These are phyloP conservation scores for Arthrobotrys musiformis DNA, from an alignment of 2,329 filamentous ascomycete genomes.

Conservation along the genomic window DNA sequence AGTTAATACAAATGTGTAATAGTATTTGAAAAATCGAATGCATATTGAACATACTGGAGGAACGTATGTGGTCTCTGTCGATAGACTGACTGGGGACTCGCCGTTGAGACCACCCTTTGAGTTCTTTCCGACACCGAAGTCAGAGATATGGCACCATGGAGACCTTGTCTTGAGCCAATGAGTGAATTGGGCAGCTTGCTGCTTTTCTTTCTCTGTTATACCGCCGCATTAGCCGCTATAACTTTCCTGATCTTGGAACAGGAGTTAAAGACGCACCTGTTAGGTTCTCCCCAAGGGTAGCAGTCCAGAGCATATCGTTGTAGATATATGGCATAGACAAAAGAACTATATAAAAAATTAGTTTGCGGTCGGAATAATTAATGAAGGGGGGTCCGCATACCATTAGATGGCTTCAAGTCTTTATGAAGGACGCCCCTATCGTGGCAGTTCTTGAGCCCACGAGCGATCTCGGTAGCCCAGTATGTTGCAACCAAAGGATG, in stretches of 20 bases:
- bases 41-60: slow-evolving; percentile 41
- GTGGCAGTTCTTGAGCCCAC: slow-evolving; percentile 51
- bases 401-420: slow-evolving; percentile 53
- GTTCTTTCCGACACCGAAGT: slow-evolving; percentile 54
- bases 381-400: background rate
- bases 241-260: background rate
- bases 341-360: slow-evolving; percentile 33
- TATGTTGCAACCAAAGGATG: slow-evolving; percentile 50
- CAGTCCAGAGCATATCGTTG: slow-evolving; percentile 55
- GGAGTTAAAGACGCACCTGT: slow-evolving; percentile 25
- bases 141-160: slow-evolving; percentile 54
- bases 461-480: slow-evolving; percentile 50
- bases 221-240: slow-evolving; percentile 1
- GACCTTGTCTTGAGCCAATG: slow-evolving; percentile 52
- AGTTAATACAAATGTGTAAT: background rate
- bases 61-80: slow-evolving; percentile 48
- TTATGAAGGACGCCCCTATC: slow-evolving; percentile 53
- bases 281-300: slow-evolving; percentile 47
- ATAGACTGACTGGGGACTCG: slow-evolving; percentile 45
- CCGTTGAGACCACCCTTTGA: slow-evolving; percentile 46
- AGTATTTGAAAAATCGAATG: background rate
- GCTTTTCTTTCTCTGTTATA: slow-evolving; percentile 51
- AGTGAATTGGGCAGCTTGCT: slow-evolving; percentile 43
- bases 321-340: slow-evolving; percentile 52
- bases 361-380: background rate